Conservation (phyloP, 148 eudicot genomes). For the Chenopodium quinoa region DNA sequence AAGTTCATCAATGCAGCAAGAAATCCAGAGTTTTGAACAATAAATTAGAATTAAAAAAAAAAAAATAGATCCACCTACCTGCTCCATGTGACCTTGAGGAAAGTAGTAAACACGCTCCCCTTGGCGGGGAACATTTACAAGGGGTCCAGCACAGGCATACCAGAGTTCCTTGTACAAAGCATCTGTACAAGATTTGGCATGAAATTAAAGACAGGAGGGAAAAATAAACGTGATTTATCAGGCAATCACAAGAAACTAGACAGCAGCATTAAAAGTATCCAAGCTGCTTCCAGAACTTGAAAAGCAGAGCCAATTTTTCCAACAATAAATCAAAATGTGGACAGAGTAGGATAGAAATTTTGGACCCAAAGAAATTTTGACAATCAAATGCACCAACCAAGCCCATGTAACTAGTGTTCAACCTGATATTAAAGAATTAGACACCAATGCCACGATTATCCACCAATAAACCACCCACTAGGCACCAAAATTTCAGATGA, state of each 20-base stretch:
- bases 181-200: slow-evolving; percentile 27
- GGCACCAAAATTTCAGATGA: background rate
- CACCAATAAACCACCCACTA: background rate
- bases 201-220: background rate
- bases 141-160: slow-evolving; percentile 98
- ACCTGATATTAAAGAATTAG: background rate
- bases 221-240: background rate
- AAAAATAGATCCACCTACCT: slow-evolving; percentile 43
- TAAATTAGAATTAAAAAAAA: background rate
- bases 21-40: background rate
- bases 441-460: background rate
- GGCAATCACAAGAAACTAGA: slow-evolving; percentile 3
- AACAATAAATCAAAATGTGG: background rate
- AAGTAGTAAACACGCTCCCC: slow-evolving; percentile 93
- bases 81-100: slow-evolving; percentile 98
- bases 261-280: background rate
- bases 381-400: background rate
- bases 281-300: background rate
- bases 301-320: background rate
- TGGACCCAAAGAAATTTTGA: background rate
- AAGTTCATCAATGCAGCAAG: background rate
- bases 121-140: slow-evolving; percentile 77
- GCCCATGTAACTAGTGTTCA: background rate
- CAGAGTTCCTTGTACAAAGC: slow-evolving; percentile 82
- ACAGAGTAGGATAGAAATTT: background rate